Evolutionary conservation across 768 basidiomycete species (phyloP), one percentile per base, ranked within the genome.

Genomic region (Lactarius quietus): DNA sequence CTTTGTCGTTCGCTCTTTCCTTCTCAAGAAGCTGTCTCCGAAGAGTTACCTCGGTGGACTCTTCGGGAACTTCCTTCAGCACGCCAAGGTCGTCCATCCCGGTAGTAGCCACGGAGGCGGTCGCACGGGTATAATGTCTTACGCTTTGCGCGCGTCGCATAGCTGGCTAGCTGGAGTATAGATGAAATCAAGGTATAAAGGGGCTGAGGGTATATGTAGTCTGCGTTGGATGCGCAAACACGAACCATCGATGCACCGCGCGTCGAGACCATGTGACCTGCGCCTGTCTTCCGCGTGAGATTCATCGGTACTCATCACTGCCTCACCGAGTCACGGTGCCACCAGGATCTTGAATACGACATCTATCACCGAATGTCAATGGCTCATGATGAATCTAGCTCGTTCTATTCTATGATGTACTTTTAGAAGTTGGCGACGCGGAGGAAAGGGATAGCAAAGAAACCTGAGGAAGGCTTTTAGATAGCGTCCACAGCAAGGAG

Each of bases 71-170:
- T 45, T 70, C 69, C 39, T 65, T 68, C 58, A 70, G 23, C 17
- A 60, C 33, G 18, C 69, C 67, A 17, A 68, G 64, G 45, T 70
- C 69, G n/a, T 70, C 59, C 18, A 64, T 8, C 20, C 63, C 61
- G 2, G 15, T 61, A 3, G 61, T 57, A n/a, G 54, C 31, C 54
- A 3, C 9, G 18, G 61, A 29, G 61, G 61, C 41, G 17, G 69
- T 63, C 2, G 58, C 39, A 29, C 69, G 69, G 23, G 64, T 33
- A 31, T 62, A 54, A 51, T 68, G 67, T 58, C 69, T 43, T 59
- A 67, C 63, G 36, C 63, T 70, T 59, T 69, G 68, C 39, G 64
- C 65, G 14, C 69, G 60, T 31, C 67, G 61, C 70, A 68, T 68
- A 1, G 23, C 45, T 39, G 17, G 31, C 62, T 68, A 1, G 29